Evolutionary conservation across 2,329 filamentous ascomycete genomes (phyloP), one percentile per base, ranked within the genome.

Genomic region (Nemania abortiva): DNA sequence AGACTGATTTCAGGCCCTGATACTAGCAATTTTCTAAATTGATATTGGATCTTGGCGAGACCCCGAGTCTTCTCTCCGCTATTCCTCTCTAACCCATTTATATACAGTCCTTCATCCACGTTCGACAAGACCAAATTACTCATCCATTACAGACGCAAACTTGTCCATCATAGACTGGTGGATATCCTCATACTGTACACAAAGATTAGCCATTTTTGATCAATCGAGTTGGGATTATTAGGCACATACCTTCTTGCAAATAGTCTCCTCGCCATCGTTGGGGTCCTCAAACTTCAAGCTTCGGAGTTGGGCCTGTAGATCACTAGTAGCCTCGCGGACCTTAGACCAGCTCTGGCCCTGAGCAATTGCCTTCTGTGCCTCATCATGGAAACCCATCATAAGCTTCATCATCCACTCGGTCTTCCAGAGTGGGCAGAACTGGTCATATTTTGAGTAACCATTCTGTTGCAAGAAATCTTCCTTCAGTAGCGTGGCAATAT

Each of bases 391-490:
- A 67, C 91, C 93, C 87, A 99, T 93, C 90, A 99, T 98, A 73
- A 94, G 92, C 89, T 97, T 98, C 96, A 99, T 99, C 96, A 99
- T 98, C 91, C 96, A 99, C 82, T 97, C 92, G 0, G 96, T 99
- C 91, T 99, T 99, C 96, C 96, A 99, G 78, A 99, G 89, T 58
- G 96, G 96, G 80, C 96, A 99, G 90, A 97, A 99, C 84, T 98
- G 95, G 80, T 99, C 96, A 81, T 99, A 98, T 83, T 98, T 94
- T 74, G 92, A 96, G 89, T 99, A 99, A 72, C 96, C 96, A 84
- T 99, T 99, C 82, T 99, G 96, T 84, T 99, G 96, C 80, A 99
- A 81, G 85, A 99, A 99, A 81, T 99, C 96, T 79, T 99, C 96
- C 89, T 99, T 99, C 83, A 99, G 85, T 75, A 99, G 85, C 20